These are phyloP conservation scores for Fusarium sp. DNA, from an alignment of 2,329 filamentous ascomycete genomes.

Conservation along the genomic window DNA sequence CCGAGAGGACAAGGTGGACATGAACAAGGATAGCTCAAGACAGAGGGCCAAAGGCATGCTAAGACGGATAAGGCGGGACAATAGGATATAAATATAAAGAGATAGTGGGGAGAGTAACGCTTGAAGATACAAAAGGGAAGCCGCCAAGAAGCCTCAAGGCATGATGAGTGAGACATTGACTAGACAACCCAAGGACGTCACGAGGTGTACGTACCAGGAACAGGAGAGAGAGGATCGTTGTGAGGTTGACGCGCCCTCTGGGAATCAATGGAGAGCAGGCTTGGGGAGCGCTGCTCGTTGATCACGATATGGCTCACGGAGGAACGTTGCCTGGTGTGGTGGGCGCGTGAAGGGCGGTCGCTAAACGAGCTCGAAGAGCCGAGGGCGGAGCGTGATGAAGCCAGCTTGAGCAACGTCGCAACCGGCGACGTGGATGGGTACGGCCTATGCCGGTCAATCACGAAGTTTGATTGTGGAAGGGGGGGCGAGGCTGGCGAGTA, in stretches of 20 bases:
- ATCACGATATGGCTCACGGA: slow-evolving; percentile 51
- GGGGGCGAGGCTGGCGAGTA: background rate
- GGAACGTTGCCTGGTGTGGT: slow-evolving; percentile 63
- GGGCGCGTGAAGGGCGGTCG: slow-evolving; percentile 57
- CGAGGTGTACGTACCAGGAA: slow-evolving; percentile 60
- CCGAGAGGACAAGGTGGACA: slow-evolving; percentile 10
- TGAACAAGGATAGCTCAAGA: slow-evolving; percentile 6
- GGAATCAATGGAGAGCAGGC: slow-evolving; percentile 46
- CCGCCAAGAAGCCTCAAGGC: slow-evolving; percentile 20
- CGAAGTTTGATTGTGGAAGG: slow-evolving; percentile 18
- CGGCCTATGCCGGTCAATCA: slow-evolving; percentile 27
- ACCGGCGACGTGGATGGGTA: slow-evolving; percentile 33
- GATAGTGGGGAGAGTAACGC: slow-evolving; percentile 14
- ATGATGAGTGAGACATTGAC: slow-evolving; percentile 38
- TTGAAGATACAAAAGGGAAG: slow-evolving; percentile 19
- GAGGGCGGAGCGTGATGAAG: slow-evolving; percentile 57
- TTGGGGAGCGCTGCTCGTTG: slow-evolving; percentile 46
- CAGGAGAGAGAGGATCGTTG: slow-evolving; percentile 56
- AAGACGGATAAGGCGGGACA: slow-evolving; percentile 5
- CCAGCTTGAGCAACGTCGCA: slow-evolving; percentile 56
- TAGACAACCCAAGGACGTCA: slow-evolving; percentile 13
- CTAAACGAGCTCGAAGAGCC: slow-evolving; percentile 65
- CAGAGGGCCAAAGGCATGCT: slow-evolving; percentile 2
- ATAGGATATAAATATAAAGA: slow-evolving; percentile 18
- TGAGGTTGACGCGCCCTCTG: slow-evolving; percentile 43